Evolutionary conservation across 768 basidiomycete species (phyloP), one percentile per base, ranked within the genome.

Genomic region (Tylopilus sp.): DNA sequence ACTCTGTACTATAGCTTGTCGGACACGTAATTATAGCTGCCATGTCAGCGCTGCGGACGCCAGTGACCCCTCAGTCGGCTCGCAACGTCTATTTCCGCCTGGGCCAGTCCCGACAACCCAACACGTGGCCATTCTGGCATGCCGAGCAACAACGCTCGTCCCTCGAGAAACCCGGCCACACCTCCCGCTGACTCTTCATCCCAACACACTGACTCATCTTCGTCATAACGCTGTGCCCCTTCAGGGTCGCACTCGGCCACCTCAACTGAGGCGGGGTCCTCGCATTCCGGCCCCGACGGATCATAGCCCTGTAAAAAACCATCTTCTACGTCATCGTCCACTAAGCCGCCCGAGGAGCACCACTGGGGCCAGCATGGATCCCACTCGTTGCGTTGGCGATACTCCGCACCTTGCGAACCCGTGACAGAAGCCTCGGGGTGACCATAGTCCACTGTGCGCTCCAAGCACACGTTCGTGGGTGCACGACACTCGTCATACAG

Each of bases 61-160:
- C 88, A 90, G 63, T 90, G 86, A 25, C 74, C 76, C 47, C 71
- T 77, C 56, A 89, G 64, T 43, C 60, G 66, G 50, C 70, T 78
- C 13, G 76, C 85, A 9, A 89, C 86, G 64, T 86, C 83, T 45
- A 72, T 74, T 67, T 89, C 88, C 7, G 74, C 80, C n/a, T 65
- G 66, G 17, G 73, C 68, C 22, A 81, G 55, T 33, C 69, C 70
- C n/a, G 62, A 59, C 43, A 53, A 7, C n/a, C 54, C 48, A 25
- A 54, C 59, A 19, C 19, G 47, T 36, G 26, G 33, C 47, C 56
- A 33, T n/a, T 30, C 52, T 17, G 66, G 51, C 5, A 73, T 60
- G 6, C 80, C 80, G 53, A 74, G 61, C 28, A 86, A 67, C 50
- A 85, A 60, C 5, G 76, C 73, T 3, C 79, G 78, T 31, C 84